These are phyloP conservation scores for Lycium barbarum DNA, from an alignment of 257 asterid species.

Conservation along the genomic window DNA sequence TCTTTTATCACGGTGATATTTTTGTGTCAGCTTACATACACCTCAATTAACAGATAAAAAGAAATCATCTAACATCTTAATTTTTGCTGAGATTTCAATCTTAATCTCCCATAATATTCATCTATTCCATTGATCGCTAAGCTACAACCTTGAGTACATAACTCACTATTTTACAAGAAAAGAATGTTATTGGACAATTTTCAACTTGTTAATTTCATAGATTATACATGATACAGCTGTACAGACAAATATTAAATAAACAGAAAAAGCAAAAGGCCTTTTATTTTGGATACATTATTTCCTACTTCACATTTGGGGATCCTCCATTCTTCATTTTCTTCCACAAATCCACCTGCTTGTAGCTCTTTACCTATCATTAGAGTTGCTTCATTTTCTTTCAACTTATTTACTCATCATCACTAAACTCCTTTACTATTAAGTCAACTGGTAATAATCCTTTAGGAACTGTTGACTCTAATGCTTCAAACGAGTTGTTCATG, in stretches of 20 bases:
- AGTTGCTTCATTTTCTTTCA: background rate
- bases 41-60: background rate
- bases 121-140: background rate
- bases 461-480: constrained; percentile 52
- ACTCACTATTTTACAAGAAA: background rate
- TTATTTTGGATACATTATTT: background rate
- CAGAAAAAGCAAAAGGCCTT: background rate
- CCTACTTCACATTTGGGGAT: background rate
- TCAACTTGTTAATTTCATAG: constrained; percentile 11
- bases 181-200: background rate
- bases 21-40: background rate
- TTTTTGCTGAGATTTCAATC: background rate
- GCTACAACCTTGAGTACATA: background rate
- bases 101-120: background rate
- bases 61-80: background rate
- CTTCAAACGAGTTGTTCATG: constrained; percentile 54
- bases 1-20: background rate
- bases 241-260: background rate
- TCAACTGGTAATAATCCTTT: constrained; percentile 84
- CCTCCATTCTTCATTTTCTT: constrained; percentile 16
- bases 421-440: constrained; percentile 50
- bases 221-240: background rate
- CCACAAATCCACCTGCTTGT: background rate
- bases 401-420: constrained; percentile 48
- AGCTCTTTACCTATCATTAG: background rate